Base-by-base conservation (phyloP, 176 grass and related monocot genomes). In the Alopecurus myosuroides region DNA sequence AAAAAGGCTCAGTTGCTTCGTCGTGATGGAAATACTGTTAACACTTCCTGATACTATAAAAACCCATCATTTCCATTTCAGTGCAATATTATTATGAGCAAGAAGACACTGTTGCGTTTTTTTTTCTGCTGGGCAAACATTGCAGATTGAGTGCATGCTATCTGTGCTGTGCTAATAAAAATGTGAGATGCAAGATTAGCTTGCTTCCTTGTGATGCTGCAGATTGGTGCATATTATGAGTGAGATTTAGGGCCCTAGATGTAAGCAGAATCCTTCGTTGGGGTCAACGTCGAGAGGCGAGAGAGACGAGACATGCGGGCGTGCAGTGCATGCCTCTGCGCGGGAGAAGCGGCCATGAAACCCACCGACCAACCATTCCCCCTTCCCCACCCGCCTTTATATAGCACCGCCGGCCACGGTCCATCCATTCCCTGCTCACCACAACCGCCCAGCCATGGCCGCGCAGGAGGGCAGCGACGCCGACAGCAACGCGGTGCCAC, bases 271-370 rank as follows among this genome's bases (percentile, higher is more conserved):
- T 74, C 71, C 71, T 44, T 74, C 71, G 20, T 33, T 74, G 66
- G n/a, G 83, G 73, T 77, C 44, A 78, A 40, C 58, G 73, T 34
- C 31, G 73, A 45, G 31, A 19, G 42, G 44, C 15, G 8, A 44
- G 70, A 73, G 14, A 75, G 72, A 75, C 72, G 70, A 74, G 70
- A 74, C 70, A 74, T 74, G 72, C 72, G 72, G 76, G 34, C 13
- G 35, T 30, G 82, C 70, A 64, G 25, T 40, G 61, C 83, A 69
- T 69, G 65, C 28, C 28, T 64, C 33, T 28, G 49, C 76, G 82
- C 61, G 57, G 79, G 61, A 74, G 60, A 83, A 41, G 77, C 40
- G 85, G 56, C 65, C 87, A 89, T 39, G 77, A 86, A 90, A 82
- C 80, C 52, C 88, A 77, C 83, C 81, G 81, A 90, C 64, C 10